These are phyloP conservation scores for Drechslerella coelobrocha DNA, from an alignment of 2,329 filamentous ascomycete genomes.

Conservation along the genomic window DNA sequence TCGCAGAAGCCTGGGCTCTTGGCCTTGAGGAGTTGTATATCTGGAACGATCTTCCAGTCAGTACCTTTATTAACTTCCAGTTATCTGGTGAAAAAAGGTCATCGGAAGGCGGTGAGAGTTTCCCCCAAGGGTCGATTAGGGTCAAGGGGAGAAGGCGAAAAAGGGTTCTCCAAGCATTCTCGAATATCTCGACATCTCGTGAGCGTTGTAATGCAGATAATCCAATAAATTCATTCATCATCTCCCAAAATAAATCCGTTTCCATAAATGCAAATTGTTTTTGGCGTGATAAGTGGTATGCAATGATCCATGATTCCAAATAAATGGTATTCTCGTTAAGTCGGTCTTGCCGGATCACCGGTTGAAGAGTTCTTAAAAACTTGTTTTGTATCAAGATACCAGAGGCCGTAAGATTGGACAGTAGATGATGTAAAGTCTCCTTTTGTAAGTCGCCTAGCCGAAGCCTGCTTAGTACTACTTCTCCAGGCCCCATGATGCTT, in stretches of 20 bases:
- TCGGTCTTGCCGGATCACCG: neutral
- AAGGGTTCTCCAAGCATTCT: constrained; percentile 66
- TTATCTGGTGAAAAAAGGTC: constrained; percentile 62
- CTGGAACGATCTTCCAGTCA: constrained; percentile 67
- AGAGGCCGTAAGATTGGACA: constrained; percentile 11
- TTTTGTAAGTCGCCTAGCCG: neutral
- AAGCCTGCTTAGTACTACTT: neutral
- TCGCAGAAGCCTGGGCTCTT: neutral
- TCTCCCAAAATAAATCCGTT: constrained; percentile 54
- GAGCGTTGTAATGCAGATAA: constrained; percentile 33
- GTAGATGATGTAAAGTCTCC: constrained; percentile 14
- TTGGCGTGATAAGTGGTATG: constrained; percentile 63
- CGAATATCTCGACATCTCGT: constrained; percentile 58
- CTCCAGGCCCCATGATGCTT: constrained; percentile 1
- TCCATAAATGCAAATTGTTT: too few relatives aligned
- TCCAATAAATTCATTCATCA: constrained; percentile 60
- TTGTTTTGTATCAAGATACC: constrained; percentile 1
- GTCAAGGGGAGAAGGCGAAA: constrained; percentile 69
- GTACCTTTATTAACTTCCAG: constrained; percentile 67
- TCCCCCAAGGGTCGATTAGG: constrained; percentile 67
- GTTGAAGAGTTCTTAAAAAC: constrained; percentile 15
- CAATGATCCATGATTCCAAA: constrained; percentile 66
- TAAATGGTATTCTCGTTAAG: constrained; percentile 17
- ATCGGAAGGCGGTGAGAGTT: constrained; percentile 58
- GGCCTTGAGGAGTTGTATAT: constrained; percentile 64